Percentiles rank a stretch among this genome's conserved stretches.
Evolutionary conservation across 441 rosid genomes (phyloP).

Genomic region (Pelargonium cotyledonis): DNA sequence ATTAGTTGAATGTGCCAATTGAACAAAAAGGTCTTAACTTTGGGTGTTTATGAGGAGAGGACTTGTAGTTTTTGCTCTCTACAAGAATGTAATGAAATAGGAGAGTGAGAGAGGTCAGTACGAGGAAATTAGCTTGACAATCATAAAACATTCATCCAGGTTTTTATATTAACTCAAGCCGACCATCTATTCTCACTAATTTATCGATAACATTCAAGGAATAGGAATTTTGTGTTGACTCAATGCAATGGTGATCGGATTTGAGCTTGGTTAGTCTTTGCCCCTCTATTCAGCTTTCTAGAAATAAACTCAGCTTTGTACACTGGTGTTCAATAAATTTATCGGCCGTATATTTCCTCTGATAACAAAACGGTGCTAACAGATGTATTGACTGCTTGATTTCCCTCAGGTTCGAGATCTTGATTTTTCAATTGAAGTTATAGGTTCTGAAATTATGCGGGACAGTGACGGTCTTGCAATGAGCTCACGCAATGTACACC

Average conservation of each 20-base stretch:
- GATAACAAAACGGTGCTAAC: not conserved
- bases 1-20: too few species aligned
- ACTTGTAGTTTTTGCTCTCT: not conserved
- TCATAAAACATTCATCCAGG: not conserved
- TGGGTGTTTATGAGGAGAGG: not conserved
- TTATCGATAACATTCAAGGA: not conserved
- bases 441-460: constrained; percentile 64
- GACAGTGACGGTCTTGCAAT: constrained; percentile 76
- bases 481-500: constrained; percentile 84
- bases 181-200: not conserved
- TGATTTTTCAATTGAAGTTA: constrained; percentile 58
- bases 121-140: not conserved
- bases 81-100: not conserved
- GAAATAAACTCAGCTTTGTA: not conserved
- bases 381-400: constrained; percentile 7
- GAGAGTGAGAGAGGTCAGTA: too few species aligned
- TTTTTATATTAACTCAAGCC: not conserved
- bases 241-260: too few species aligned
- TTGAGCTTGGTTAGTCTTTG: not conserved
- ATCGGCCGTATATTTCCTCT: not conserved
- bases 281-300: not conserved
- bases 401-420: constrained; percentile 69
- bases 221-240: too few species aligned
- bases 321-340: not conserved
- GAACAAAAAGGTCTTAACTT: not conserved